Evolutionary conservation across 2,329 filamentous ascomycete species (phyloP), one percentile per base, ranked within the genome.

Genomic region (Fusarium heterosporum): DNA sequence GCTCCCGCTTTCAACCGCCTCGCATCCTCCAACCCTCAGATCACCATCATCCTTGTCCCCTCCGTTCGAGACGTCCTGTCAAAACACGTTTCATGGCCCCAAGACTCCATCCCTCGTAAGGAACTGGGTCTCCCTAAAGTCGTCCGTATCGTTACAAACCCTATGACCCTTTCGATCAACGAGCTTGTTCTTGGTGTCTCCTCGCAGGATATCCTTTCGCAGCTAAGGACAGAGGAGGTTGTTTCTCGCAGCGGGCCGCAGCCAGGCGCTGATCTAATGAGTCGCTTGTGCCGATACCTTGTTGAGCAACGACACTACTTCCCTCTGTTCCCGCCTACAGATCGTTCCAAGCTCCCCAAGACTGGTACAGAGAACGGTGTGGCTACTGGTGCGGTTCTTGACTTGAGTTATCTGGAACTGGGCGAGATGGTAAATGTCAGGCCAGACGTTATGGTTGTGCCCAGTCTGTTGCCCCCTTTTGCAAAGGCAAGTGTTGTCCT

Each of bases 261-360:
- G 16, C 56, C 57, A 3, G 71, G 71, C n/a, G 55, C 49, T 5
- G 88, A 92, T 69, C 72, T 92, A 26, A 83, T 95, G 72, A 87
- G 89, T 16, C 82, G 95, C n/a, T 79, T 94, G 45, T 88, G 91
- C 8, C 85, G 89, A 19, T 90, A 96, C 69, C 78, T 99, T 17
- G 87, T 99, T 57, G 91, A 97, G 78, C 96, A 98, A 79, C 84
- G 94, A 8, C 93, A 96, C 74, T 98, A 94, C 78, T 93, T 93
- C 73, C 96, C 96, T 0, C 80, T 98, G 1, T 97, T 94, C 74
- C 96, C 96, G 8, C 89, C 95, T 0, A 85, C 89, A 13, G 88
- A 91, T 49, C 85, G 93, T 47, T 84, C 87, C 57, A 87, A 82
- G 68, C 80, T 93, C 55, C 88, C 90, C 29, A 90, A 86, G 75